Base-by-base conservation (phyloP, 1,284 basidiomycete species). In the Hortiboletus rubellus region DNA sequence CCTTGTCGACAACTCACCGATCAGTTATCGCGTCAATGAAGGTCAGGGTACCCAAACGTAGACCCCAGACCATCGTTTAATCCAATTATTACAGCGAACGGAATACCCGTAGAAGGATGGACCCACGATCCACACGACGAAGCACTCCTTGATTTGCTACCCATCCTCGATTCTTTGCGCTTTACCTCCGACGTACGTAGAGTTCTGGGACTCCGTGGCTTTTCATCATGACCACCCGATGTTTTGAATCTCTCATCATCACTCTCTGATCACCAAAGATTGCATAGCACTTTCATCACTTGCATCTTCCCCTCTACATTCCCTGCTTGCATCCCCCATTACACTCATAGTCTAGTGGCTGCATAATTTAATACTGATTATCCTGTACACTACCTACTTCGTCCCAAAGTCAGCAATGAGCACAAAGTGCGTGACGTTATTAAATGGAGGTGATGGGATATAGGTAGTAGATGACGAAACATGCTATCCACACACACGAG, bases 61-160 rank as follows among this genome's bases (percentile, higher is more conserved):
- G 12, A 43, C 14, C 50, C 37, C n/a, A 45, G 44, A 34, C 17
- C 58, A 48, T 61, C 44, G 46, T 38, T 54, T 58, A 47, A 60
- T 53, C 7, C 17, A 31, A 37, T 56, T 36, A 51, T 55, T 49
- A 46, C 67, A 94, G 96, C 93, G 46, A 99, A 99, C 74, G 96
- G 96, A 46, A 94, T 99, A 65, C 97, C 96, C 36, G 94, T 99
- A 72, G 96, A 99, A 79, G 96, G 96, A 45, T 99, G 96, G 96
- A 98, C 95, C 18, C 90, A 95, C 61, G 97, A 99, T 74, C 96
- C 95, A 24, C 88, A 89, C 60, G 96, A 99, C 76, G 94, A 98
- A 77, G 96, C 96, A 11, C 79, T 99, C 47, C 86, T 99, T 50
- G 96, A 99, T 75, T 82, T 98, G 55, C 79, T 99, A 22, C 96